These are phyloP conservation scores for Sporisorium graminicola DNA, from an alignment of 1,284 basidiomycete genomes.

Conservation along the genomic window DNA sequence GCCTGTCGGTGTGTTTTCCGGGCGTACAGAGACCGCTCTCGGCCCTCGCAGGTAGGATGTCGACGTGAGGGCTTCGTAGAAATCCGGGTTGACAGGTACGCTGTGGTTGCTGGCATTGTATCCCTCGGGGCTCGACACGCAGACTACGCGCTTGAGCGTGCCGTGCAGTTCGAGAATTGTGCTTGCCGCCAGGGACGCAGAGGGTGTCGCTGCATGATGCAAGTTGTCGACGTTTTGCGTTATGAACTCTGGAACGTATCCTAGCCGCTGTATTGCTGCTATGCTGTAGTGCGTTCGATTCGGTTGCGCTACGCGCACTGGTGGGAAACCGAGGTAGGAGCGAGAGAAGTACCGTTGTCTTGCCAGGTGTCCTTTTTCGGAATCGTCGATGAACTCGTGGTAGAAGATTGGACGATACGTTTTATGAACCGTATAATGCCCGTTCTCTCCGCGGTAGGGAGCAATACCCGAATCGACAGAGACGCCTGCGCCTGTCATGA, in stretches of 20 bases:
- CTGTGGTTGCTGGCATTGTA: not conserved
- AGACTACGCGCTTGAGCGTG: constrained; percentile 40
- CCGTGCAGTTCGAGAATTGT: constrained; percentile 69
- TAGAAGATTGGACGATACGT: constrained; percentile 68
- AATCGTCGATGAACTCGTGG: constrained; percentile 63
- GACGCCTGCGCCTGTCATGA: constrained; percentile 66
- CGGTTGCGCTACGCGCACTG: constrained; percentile 61
- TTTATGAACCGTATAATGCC: constrained; percentile 64
- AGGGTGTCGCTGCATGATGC: constrained; percentile 64
- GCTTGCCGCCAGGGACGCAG: constrained; percentile 44
- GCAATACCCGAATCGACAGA: constrained; percentile 68
- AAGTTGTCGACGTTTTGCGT: constrained; percentile 69
- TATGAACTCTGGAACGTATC: constrained; percentile 61
- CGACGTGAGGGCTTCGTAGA: constrained; percentile 32
- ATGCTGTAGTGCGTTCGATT: constrained; percentile 66
- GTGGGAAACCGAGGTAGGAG: constrained; percentile 67
- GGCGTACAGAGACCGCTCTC: constrained; percentile 27
- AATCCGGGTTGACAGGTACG: constrained; percentile 16
- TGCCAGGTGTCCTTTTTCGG: constrained; percentile 49
- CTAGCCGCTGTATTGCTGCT: constrained; percentile 63
- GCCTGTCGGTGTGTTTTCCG: constrained; percentile 47
- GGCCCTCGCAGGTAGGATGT: constrained; percentile 43
- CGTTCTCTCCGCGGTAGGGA: constrained; percentile 66
- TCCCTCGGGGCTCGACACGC: constrained; percentile 22
- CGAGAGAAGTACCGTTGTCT: constrained; percentile 68